phyloP scores from a whole-genome alignment of 176 grass and related monocot species.

The Coix lacrymajobi region DNA sequence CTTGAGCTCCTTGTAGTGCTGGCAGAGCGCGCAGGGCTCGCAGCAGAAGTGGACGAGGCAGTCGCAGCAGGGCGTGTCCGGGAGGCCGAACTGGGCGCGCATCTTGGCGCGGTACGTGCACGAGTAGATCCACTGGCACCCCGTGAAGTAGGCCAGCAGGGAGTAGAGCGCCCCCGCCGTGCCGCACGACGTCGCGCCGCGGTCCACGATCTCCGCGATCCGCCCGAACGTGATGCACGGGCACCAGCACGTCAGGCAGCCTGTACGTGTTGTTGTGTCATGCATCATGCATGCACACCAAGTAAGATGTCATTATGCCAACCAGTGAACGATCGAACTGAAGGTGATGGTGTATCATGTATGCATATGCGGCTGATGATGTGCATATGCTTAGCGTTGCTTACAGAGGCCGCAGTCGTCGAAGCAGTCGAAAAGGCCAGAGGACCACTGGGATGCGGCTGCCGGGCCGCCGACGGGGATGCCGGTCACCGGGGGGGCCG shows the following conservation, averaged over 20 bases:
- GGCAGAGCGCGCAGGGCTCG: constrained; percentile 43
- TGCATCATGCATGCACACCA: too few relatives aligned
- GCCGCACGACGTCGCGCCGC: constrained; percentile 50
- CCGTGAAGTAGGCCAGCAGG: background rate
- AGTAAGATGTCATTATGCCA: too few relatives aligned
- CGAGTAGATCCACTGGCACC: constrained; percentile 59
- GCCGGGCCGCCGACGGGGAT: background rate
- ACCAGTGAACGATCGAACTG: too few relatives aligned
- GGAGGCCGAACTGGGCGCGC: constrained; percentile 32
- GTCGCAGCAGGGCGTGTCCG: constrained; percentile 40
- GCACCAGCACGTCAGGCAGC: constrained; percentile 58
- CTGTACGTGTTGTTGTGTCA: too few relatives aligned
- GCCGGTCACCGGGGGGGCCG: constrained; percentile 9
- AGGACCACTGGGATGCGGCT: constrained; percentile 10
- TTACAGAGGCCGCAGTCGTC: constrained; percentile 53
- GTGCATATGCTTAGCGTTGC: too few relatives aligned
- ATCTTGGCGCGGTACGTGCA: constrained; percentile 54
- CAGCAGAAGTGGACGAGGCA: constrained; percentile 71
- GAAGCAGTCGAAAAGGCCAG: constrained; percentile 59
- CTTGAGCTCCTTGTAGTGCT: constrained; percentile 60
- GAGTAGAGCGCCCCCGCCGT: constrained; percentile 44
- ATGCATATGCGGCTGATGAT: too few relatives aligned
- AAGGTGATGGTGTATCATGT: too few relatives aligned
- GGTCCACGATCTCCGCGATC: constrained; percentile 66
- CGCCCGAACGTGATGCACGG: constrained; percentile 67